Base-by-base conservation (phyloP, 2,329 filamentous ascomycete species). In the Pyricularia grisea region DNA sequence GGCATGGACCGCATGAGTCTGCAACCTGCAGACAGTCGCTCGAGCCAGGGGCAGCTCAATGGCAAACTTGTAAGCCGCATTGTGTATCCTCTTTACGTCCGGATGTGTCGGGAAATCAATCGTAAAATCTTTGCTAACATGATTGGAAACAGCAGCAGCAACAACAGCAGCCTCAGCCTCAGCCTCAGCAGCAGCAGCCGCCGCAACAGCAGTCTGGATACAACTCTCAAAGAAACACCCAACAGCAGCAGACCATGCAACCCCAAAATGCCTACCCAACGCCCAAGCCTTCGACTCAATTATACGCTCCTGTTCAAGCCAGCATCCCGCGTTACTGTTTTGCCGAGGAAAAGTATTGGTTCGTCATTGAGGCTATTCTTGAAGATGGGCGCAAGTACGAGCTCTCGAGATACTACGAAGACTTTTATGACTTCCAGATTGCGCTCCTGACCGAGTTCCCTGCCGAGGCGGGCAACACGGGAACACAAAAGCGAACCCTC, bases 361-460 rank as follows among this genome's bases (percentile, higher is more conserved):
- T 98, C 76, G 92, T 97, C 68, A 94, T 99, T 70, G 94, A 97
- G 78, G 93, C 92, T 28, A 86, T 90, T 74, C 87, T 98, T 78
- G 93, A 97, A 76, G 94, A 98, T 76, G 94, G 93, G 66, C 87
- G 92, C 65, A 90, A 92, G 76, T 98, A 94, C 93, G 94, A 97
- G 77, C 82, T 99, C 67, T 94, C 93, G 58, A 89, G 95, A 72
- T 95, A 97, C 76, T 99, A 99, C 76, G 93, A 98, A 78, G 95
- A 98, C 81, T 99, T 99, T 77, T 99, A 98, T 80, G 95, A 98
- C 78, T 94, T 98, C 78, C 95, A 99, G 78, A 98, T 98, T 76
- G 92, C 93, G 36, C 88, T 99, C 10, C 87, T 99, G 66, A 94
- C 93, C 64, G 92, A 90, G 72, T 98, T 97, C 76, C 94, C 95